Conservation (phyloP, 139 green algal species). For the Chlamydomonas asymmetrica region DNA sequence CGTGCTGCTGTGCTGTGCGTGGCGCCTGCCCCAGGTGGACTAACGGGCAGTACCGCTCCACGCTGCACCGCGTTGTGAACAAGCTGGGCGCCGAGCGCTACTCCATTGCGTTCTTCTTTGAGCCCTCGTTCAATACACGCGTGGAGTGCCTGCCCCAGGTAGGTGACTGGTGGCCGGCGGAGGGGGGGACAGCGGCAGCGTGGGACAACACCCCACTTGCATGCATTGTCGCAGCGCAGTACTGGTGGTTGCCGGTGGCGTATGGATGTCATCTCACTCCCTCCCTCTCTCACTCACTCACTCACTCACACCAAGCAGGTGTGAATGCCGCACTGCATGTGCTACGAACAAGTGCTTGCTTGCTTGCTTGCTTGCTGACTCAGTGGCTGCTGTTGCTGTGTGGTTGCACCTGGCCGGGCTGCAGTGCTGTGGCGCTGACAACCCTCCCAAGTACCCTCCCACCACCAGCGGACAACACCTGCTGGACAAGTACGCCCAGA, state of each 20-base stretch:
- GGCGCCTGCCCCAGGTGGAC: conserved; percentile 55
- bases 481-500: conserved; percentile 74
- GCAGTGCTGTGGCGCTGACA: conserved; percentile 27
- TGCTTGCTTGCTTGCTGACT: too few relatives aligned
- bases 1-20: not conserved
- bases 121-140: conserved; percentile 65
- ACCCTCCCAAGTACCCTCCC: conserved; percentile 56
- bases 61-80: conserved; percentile 85
- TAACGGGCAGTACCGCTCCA: conserved; percentile 76
- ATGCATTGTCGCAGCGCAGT: too few relatives aligned
- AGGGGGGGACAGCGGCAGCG: conserved; percentile 16
- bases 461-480: conserved; percentile 75
- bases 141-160: conserved; percentile 74
- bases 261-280: too few relatives aligned
- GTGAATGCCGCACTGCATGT: too few relatives aligned
- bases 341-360: too few relatives aligned
- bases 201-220: too few relatives aligned
- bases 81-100: conserved; percentile 64
- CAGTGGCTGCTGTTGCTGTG: too few relatives aligned
- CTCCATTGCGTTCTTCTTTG: conserved; percentile 86
- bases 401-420: too few relatives aligned
- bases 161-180: conserved; percentile 45
- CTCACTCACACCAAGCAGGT: too few relatives aligned
- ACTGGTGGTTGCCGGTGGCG: too few relatives aligned
- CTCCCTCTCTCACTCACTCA: too few relatives aligned